Evolutionary conservation across 768 basidiomycete species (phyloP).

Genomic region (Amanita rubescens): DNA sequence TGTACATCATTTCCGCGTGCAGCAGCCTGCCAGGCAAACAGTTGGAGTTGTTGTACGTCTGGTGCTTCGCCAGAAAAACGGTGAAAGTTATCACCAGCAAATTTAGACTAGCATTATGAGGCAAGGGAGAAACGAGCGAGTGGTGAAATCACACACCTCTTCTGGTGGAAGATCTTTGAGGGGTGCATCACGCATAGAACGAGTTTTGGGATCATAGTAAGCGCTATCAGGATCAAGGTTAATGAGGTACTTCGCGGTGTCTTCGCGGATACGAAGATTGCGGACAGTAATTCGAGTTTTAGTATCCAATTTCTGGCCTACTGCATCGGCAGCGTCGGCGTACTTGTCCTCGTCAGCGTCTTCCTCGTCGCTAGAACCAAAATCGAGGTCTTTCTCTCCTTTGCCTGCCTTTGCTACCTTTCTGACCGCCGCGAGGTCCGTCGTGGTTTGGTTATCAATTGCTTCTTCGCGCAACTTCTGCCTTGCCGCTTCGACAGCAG

Average conservation of each 20-base stretch:
- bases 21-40: constrained; percentile 97
- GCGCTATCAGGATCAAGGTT: constrained; percentile 94
- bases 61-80: constrained; percentile 89
- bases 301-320: constrained; percentile 96
- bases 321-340: constrained; percentile 95
- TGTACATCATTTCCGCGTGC: constrained; percentile 93
- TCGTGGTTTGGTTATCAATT: constrained; percentile 95
- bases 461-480: constrained; percentile 92
- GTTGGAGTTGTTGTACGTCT: constrained; percentile 84
- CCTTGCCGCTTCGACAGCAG: constrained; percentile 83
- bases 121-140: background rate
- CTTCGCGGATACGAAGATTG: constrained; percentile 97
- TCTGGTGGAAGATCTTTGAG: constrained; percentile 68
- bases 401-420: constrained; percentile 93
- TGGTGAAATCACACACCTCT: constrained; percentile 52
- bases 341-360: constrained; percentile 98
- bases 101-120: constrained; percentile 50
- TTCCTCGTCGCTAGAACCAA: constrained; percentile 94
- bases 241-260: constrained; percentile 97
- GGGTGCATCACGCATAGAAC: constrained; percentile 98
- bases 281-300: constrained; percentile 98
- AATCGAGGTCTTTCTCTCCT: constrained; percentile 77
- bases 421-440: constrained; percentile 82
- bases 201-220: constrained; percentile 98
- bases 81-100: constrained; percentile 96